Percentiles rank a stretch among this genome's conserved stretches.
These are phyloP conservation scores for Copromyces sp. DNA, from an alignment of 495 filamentous ascomycete genomes.

Conservation along the genomic window DNA sequence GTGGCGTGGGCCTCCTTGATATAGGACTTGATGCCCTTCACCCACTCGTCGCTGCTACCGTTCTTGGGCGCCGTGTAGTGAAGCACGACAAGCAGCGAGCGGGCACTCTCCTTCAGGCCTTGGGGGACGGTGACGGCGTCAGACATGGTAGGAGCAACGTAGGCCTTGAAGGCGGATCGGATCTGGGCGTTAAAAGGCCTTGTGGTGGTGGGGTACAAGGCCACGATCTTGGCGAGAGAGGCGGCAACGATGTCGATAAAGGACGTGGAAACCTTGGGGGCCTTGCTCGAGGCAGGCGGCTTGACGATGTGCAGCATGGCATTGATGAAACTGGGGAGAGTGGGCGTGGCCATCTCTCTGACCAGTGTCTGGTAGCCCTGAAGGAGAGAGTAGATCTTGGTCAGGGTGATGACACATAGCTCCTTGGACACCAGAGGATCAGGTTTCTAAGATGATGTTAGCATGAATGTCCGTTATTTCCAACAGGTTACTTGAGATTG, in stretches of 20 bases:
- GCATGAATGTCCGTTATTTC: not conserved
- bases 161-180: conserved; percentile 43
- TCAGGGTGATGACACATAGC: conserved; percentile 62
- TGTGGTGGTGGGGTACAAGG: conserved; percentile 66
- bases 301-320: conserved; percentile 61
- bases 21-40: conserved; percentile 45
- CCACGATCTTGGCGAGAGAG: conserved; percentile 55
- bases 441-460: conserved; percentile 45
- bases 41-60: conserved; percentile 63
- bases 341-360: conserved; percentile 81
- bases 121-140: conserved; percentile 36
- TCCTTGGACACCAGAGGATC: conserved; percentile 64
- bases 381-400: conserved; percentile 70
- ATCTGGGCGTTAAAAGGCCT: conserved; percentile 64
- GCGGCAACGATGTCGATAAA: conserved; percentile 49
- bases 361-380: conserved; percentile 71
- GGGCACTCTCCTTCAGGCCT: conserved; percentile 41
- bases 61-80: conserved; percentile 71
- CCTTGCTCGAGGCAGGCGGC: conserved; percentile 31
- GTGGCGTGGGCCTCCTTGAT: conserved; percentile 55
- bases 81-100: conserved; percentile 53
- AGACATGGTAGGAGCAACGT: conserved; percentile 46
- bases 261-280: conserved; percentile 23
- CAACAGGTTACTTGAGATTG: conserved; percentile 5
- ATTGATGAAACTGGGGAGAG: conserved; percentile 60